Evolutionary conservation across 208 protist genomes (phyloP).

Genomic region (Vickermania ingenoplastis): DNA sequence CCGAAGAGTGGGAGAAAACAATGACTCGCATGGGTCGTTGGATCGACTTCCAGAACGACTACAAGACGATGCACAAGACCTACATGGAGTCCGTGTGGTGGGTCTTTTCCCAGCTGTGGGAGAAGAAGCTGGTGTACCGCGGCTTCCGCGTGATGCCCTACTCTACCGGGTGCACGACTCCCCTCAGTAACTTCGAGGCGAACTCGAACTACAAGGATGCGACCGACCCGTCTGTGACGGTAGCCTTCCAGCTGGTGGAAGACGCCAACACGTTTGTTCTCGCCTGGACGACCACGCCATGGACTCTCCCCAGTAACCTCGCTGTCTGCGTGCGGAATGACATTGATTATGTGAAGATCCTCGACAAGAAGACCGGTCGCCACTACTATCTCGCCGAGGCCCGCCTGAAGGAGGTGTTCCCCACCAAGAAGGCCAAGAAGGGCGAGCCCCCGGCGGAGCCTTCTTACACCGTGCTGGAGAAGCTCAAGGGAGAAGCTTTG

Average conservation of each 20-base stretch:
- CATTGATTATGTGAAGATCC: constrained; percentile 97
- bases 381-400: constrained; percentile 82
- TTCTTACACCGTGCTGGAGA: constrained; percentile 69
- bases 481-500: constrained; percentile 85
- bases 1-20: constrained; percentile 95
- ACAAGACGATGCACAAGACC: constrained; percentile 98
- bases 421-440: constrained; percentile 21
- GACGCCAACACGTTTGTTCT: constrained; percentile 88
- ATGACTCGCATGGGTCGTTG: constrained; percentile 97
- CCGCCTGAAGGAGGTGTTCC: constrained; percentile 67
- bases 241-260: constrained; percentile 83
- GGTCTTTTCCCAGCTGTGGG: constrained; percentile 97
- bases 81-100: constrained; percentile 99
- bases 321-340: constrained; percentile 97
- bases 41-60: constrained; percentile 99
- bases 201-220: constrained; percentile 98
- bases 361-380: constrained; percentile 75
- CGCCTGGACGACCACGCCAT: constrained; percentile 99
- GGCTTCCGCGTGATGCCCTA: constrained; percentile 99
- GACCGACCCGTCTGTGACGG: constrained; percentile 89
- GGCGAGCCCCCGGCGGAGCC: constrained; percentile 9
- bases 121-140: constrained; percentile 98
- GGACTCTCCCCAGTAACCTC: constrained; percentile 99
- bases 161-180: constrained; percentile 97
- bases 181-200: constrained; percentile 99